Evolutionary conservation across 192 early-diverging fungal species (phyloP).

Genomic region (Rhizoclosmatium sp.): DNA sequence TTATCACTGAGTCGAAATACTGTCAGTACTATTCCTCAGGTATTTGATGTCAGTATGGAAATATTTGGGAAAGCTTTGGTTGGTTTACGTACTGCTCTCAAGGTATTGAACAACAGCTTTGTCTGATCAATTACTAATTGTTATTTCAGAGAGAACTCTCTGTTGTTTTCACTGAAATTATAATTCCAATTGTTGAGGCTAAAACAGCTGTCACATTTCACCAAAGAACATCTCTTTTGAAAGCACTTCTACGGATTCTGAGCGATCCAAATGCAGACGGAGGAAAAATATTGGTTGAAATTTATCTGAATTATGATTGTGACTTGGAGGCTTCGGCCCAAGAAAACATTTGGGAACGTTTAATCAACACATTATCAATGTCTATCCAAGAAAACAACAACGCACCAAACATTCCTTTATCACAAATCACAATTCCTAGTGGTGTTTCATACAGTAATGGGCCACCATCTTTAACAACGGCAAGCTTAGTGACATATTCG

Average conservation of each 20-base stretch:
- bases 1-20: slow-evolving; percentile 84
- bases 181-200: slow-evolving; percentile 88
- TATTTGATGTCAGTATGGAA: slow-evolving; percentile 84
- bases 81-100: slow-evolving; percentile 74
- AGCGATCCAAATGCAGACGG: slow-evolving; percentile 67
- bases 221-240: slow-evolving; percentile 80
- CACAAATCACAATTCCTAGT: slow-evolving; percentile 5
- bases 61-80: slow-evolving; percentile 82
- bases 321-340: slow-evolving; percentile 72
- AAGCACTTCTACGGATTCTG: slow-evolving; percentile 72
- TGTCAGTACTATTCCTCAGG: slow-evolving; percentile 75
- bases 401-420: background rate
- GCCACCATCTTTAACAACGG: slow-evolving; percentile 61
- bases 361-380: slow-evolving; percentile 77
- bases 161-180: slow-evolving; percentile 88
- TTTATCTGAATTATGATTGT: slow-evolving; percentile 97
- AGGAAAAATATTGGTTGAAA: slow-evolving; percentile 80
- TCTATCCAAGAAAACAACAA: slow-evolving; percentile 44
- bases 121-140: background rate
- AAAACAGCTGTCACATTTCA: slow-evolving; percentile 62
- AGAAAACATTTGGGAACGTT: slow-evolving; percentile 90
- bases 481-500: slow-evolving; percentile 54
- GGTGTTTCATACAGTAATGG: slow-evolving; percentile 17
- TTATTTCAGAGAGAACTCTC: slow-evolving; percentile 78
- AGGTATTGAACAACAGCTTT: slow-evolving; percentile 47